A percentile compares a stretch with the other conserved stretches of the same genome.
Conservation (phyloP, 2,329 filamentous ascomycete genomes). For the Pseudogymnoascus sp. region DNA sequence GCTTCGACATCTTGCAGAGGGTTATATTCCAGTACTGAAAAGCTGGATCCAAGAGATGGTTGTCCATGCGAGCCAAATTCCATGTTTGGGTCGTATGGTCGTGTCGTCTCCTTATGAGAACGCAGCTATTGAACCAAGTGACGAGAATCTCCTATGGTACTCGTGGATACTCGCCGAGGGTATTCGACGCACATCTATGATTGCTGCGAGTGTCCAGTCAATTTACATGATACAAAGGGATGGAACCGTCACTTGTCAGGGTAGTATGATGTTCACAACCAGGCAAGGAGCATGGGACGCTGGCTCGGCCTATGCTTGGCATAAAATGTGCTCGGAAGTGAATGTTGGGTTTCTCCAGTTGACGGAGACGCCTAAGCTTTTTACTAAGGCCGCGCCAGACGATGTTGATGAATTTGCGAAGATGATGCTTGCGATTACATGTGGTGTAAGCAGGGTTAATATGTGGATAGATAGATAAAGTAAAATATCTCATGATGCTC, state of each 20-base stretch:
- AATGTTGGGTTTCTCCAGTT: constrained; percentile 15
- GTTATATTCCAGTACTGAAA: constrained; percentile 18
- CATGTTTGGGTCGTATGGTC: constrained; percentile 11
- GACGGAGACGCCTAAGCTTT: constrained; percentile 7
- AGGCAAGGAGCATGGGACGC: constrained; percentile 27
- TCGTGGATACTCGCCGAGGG: constrained; percentile 29
- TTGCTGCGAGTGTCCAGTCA: constrained; percentile 19
- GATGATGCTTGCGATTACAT: neutral
- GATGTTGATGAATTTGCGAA: constrained; percentile 15
- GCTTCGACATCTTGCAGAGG: constrained; percentile 22
- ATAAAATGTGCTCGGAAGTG: constrained; percentile 14
- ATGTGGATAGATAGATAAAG: neutral
- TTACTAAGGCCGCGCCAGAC: neutral
- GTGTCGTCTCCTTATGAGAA: neutral
- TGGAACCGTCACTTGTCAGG: constrained; percentile 20
- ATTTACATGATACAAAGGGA: constrained; percentile 19
- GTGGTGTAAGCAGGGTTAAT: neutral
- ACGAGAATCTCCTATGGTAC: constrained; percentile 24
- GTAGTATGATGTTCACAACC: constrained; percentile 24
- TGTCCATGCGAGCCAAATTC: neutral
- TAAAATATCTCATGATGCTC: neutral
- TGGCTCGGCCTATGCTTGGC: constrained; percentile 22
- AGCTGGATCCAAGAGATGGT: constrained; percentile 20
- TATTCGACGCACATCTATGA: constrained; percentile 26
- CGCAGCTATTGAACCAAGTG: constrained; percentile 14